phyloP scores from a whole-genome alignment of 257 asterid species.

The Forsythia suspensa region DNA sequence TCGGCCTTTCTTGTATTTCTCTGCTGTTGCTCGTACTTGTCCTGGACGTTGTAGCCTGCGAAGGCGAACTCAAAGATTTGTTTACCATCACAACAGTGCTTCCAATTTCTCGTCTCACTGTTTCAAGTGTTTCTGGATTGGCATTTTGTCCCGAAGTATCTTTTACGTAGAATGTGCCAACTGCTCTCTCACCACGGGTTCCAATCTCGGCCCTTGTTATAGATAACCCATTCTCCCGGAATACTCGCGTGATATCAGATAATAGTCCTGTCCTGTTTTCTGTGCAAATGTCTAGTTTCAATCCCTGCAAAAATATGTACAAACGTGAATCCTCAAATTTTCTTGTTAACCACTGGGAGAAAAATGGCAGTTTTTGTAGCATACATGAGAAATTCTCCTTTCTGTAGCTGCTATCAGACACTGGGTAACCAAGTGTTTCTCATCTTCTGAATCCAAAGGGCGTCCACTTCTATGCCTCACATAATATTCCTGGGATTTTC shows the following conservation, averaged over 20 bases:
- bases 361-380: conserved; percentile 14
- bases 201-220: conserved; percentile 73
- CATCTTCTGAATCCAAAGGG: conserved; percentile 48
- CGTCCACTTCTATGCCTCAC: conserved; percentile 57
- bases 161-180: conserved; percentile 79
- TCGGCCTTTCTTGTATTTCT: conserved; percentile 33
- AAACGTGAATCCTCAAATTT: background rate
- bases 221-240: conserved; percentile 81
- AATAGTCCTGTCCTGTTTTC: conserved; percentile 63
- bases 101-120: conserved; percentile 60
- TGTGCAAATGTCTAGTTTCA: conserved; percentile 57
- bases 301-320: conserved; percentile 46
- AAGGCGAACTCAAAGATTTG: conserved; percentile 23
- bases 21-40: conserved; percentile 17
- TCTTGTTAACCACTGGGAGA: background rate
- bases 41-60: conserved; percentile 25
- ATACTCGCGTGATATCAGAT: conserved; percentile 67
- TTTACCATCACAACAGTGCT: conserved; percentile 38
- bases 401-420: conserved; percentile 82
- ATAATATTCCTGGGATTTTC: conserved; percentile 63
- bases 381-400: conserved; percentile 70
- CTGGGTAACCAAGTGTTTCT: conserved; percentile 48
- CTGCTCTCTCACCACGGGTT: conserved; percentile 56
- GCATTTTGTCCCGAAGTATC: conserved; percentile 65
- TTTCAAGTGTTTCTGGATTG: conserved; percentile 46